These are phyloP conservation scores for Furcasterigmium furcatum DNA, from an alignment of 2,329 filamentous ascomycete genomes.

Conservation along the genomic window DNA sequence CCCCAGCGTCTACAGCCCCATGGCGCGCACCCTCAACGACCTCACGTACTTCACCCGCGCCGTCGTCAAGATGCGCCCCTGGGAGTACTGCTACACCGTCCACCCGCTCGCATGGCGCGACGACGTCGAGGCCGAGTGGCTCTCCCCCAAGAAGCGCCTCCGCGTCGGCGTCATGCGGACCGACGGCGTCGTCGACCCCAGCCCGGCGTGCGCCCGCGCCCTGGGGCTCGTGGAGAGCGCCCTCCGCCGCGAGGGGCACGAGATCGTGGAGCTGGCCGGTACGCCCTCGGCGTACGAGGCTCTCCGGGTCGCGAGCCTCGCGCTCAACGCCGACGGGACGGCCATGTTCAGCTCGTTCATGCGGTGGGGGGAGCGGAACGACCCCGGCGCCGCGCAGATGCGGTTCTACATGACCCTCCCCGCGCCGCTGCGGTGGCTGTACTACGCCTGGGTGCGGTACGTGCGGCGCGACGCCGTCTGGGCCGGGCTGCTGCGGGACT, in stretches of 20 bases:
- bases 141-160: constrained; percentile 55
- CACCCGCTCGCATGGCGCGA: constrained; percentile 80
- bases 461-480: constrained; percentile 72
- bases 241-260: constrained; percentile 69
- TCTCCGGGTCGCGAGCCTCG: constrained; percentile 71
- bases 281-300: constrained; percentile 73
- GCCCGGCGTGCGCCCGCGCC: constrained; percentile 78
- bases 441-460: constrained; percentile 88
- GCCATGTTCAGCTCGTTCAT: constrained; percentile 76
- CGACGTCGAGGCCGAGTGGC: constrained; percentile 55
- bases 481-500: constrained; percentile 73
- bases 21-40: constrained; percentile 83
- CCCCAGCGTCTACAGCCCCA: constrained; percentile 84
- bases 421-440: constrained; percentile 73
- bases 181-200: constrained; percentile 81
- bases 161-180: constrained; percentile 74
- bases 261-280: constrained; percentile 56
- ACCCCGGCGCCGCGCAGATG: constrained; percentile 74
- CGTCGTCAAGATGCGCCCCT: constrained; percentile 78
- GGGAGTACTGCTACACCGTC: constrained; percentile 83
- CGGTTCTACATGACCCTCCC: constrained; percentile 71
- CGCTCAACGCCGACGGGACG: constrained; percentile 84
- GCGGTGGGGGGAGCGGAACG: constrained; percentile 73
- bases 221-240: constrained; percentile 68
- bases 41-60: constrained; percentile 79